Conservation (phyloP, 768 basidiomycete genomes). For the Psilocybe subaeruginosa region DNA sequence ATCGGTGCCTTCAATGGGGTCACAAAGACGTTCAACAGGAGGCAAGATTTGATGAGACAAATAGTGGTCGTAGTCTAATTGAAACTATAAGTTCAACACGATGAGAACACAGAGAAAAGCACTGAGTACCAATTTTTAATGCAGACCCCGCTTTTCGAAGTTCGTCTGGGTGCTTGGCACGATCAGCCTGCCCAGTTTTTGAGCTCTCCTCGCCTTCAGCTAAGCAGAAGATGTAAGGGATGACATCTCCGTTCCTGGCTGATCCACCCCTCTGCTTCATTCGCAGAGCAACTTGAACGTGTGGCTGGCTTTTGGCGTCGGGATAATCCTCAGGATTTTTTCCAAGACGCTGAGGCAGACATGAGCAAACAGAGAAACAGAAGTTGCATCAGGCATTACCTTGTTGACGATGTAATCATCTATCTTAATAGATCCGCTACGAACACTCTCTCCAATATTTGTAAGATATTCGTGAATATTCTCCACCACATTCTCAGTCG, state of each 20-base stretch:
- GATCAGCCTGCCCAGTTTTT: conserved; percentile 83
- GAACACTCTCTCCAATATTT: conserved; percentile 75
- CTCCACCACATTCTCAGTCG: conserved; percentile 87
- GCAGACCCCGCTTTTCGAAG: conserved; percentile 67
- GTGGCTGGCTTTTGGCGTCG: conserved; percentile 92
- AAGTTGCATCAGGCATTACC: conserved; percentile 39
- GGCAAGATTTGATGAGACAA: conserved; percentile 91
- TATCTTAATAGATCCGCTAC: conserved; percentile 74
- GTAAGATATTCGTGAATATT: conserved; percentile 92
- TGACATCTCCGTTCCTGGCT: conserved; percentile 88
- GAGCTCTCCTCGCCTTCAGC: conserved; percentile 71
- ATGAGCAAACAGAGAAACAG: neutral
- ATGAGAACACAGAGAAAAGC: neutral
- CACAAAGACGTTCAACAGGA: conserved; percentile 93
- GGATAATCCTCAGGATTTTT: conserved; percentile 98
- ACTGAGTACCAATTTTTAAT: conserved; percentile 67
- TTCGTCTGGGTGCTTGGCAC: conserved; percentile 94
- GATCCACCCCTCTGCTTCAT: conserved; percentile 85
- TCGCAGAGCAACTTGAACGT: conserved; percentile 93
- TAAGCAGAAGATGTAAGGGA: conserved; percentile 93
- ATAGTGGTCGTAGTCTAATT: conserved; percentile 88
- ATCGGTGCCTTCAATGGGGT: conserved; percentile 96
- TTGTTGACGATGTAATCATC: conserved; percentile 97
- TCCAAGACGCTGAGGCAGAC: conserved; percentile 74
- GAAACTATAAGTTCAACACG: neutral